Percentiles rank a stretch among this genome's conserved stretches.
phyloP scores from a whole-genome alignment of 1,139 yeast genomes.

The Kurtzmaniella quercitrusa region DNA sequence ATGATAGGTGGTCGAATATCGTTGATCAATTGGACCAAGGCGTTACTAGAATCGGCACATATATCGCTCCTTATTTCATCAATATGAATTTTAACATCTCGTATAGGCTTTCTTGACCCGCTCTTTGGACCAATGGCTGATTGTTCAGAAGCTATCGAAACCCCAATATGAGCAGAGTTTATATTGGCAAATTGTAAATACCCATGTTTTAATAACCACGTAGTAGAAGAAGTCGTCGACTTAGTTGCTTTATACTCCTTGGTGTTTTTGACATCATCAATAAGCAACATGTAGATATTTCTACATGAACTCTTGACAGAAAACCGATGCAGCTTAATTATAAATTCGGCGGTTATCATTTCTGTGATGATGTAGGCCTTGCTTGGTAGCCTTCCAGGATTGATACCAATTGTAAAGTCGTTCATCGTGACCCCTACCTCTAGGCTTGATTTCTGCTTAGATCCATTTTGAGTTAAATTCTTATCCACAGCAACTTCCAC shows the following conservation, averaged over 20 bases:
- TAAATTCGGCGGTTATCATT: slow-evolving; percentile 50
- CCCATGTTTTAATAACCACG: slow-evolving; percentile 34
- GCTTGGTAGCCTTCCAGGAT: slow-evolving; percentile 54
- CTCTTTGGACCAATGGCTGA: neutral
- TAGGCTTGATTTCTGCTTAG: slow-evolving; percentile 10
- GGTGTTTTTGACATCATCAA: slow-evolving; percentile 50
- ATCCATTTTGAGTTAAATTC: neutral
- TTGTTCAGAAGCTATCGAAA: slow-evolving; percentile 22
- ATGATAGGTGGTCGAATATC: slow-evolving; percentile 70
- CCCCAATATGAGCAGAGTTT: slow-evolving; percentile 39
- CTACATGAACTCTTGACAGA: slow-evolving; percentile 44
- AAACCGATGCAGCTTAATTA: slow-evolving; percentile 27
- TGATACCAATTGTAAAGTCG: slow-evolving; percentile 54
- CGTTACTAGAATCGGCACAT: slow-evolving; percentile 84
- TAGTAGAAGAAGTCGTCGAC: slow-evolving; percentile 18
- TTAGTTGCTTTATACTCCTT: slow-evolving; percentile 11
- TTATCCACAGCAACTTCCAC: neutral
- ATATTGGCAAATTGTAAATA: slow-evolving; percentile 43
- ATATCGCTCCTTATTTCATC: slow-evolving; percentile 53
- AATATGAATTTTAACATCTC: slow-evolving; percentile 44
- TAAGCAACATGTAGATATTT: slow-evolving; percentile 43
- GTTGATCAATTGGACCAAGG: slow-evolving; percentile 60
- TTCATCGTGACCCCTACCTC: slow-evolving; percentile 44
- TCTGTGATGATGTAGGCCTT: slow-evolving; percentile 49
- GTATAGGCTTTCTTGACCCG: slow-evolving; percentile 13